A percentile compares a stretch with the other conserved stretches of the same genome.
These are phyloP conservation scores for Moricandia arvensis DNA, from an alignment of 345 rosid species.

Conservation along the genomic window DNA sequence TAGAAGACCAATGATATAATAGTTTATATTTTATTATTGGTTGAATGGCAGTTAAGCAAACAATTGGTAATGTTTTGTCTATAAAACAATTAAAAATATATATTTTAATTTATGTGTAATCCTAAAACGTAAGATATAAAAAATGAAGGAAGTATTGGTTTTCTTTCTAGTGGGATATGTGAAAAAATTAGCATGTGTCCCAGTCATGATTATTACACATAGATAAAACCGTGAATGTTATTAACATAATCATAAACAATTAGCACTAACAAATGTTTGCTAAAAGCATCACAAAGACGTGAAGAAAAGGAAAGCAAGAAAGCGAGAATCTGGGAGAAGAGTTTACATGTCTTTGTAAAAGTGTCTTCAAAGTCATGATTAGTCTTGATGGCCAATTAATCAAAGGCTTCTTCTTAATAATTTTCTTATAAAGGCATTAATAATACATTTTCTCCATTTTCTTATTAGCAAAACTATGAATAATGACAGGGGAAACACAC, in stretches of 20 bases:
- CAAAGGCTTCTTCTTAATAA: neutral
- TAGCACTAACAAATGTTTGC: constrained; percentile 48
- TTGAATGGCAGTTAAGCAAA: no score
- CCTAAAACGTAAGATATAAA: no score
- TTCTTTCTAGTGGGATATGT: neutral
- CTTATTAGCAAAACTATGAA: neutral
- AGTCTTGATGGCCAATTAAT: constrained; percentile 4
- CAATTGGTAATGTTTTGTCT: no score
- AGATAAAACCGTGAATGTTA: constrained; percentile 1
- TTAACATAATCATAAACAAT: neutral
- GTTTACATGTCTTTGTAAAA: constrained; percentile 34
- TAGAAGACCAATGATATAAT: no score
- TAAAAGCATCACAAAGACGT: constrained; percentile 45
- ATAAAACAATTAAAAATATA: no score
- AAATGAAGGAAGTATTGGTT: neutral
- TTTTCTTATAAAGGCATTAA: neutral
- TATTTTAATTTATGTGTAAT: no score
- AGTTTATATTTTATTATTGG: no score
- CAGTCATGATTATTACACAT: constrained; percentile 8
- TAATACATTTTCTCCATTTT: neutral
- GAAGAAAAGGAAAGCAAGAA: neutral
- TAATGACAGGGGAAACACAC: neutral
- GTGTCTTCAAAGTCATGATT: constrained; percentile 37
- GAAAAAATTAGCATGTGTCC: neutral
- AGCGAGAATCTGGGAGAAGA: constrained; percentile 30